phyloP scores from a whole-genome alignment of 2,329 filamentous ascomycete genomes.

The Fusarium palustre region DNA sequence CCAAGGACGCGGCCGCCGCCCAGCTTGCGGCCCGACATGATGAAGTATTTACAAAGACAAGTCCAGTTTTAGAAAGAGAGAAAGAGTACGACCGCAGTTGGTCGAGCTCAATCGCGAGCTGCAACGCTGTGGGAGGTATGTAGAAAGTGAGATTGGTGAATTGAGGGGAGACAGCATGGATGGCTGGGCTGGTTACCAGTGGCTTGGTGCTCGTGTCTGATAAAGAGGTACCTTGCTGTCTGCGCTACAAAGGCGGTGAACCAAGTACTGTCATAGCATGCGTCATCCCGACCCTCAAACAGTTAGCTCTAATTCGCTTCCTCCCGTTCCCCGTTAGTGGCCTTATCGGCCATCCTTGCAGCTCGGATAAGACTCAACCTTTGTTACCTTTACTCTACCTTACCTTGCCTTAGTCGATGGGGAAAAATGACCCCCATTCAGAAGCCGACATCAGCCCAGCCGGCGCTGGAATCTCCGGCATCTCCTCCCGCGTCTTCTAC shows the following conservation, averaged over 20 bases:
- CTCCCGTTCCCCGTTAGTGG: conserved; percentile 35
- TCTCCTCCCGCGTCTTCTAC: conserved; percentile 36
- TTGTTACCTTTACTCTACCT: conserved; percentile 32
- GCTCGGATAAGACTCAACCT: conserved; percentile 33
- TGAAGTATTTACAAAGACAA: conserved; percentile 11
- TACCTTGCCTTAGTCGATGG: conserved; percentile 24
- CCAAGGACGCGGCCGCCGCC: conserved; percentile 93
- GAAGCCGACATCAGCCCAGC: conserved; percentile 40
- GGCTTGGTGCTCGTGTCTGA: conserved; percentile 23
- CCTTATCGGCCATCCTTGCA: conserved; percentile 39
- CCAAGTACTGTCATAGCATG: conserved; percentile 30
- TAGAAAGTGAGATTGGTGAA: conserved; percentile 28
- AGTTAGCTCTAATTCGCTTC: conserved; percentile 36
- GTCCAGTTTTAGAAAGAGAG: background rate
- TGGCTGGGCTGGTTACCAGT: conserved; percentile 11
- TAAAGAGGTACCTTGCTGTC: conserved; percentile 27
- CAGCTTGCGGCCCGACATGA: conserved; percentile 86
- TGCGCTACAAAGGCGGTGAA: background rate
- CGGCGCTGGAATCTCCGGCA: conserved; percentile 42
- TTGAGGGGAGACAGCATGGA: conserved; percentile 26
- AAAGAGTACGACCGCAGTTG: conserved; percentile 50
- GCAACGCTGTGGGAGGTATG: conserved; percentile 38
- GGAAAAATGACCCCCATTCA: conserved; percentile 45
- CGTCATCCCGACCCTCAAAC: conserved; percentile 5
- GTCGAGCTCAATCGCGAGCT: conserved; percentile 52